Conservation (phyloP, 1,284 basidiomycete genomes). For the Apiotrichum brassicae region DNA sequence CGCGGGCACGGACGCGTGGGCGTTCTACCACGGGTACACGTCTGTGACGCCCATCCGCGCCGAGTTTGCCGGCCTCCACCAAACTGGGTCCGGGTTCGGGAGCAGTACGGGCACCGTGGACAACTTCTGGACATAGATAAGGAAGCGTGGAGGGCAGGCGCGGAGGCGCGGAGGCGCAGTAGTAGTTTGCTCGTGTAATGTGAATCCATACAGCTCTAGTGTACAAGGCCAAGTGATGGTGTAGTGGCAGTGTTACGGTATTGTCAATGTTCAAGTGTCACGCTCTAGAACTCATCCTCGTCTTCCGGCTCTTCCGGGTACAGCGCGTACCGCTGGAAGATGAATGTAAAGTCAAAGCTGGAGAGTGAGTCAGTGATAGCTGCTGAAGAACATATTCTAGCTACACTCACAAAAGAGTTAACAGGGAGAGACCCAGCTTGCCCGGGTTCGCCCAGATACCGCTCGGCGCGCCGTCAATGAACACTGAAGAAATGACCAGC, state of each 20-base stretch:
- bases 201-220: too few species aligned
- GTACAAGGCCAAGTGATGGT: too few species aligned
- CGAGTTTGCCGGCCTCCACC: constrained; percentile 23
- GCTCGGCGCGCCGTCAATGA: constrained; percentile 35
- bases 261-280: background rate
- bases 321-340: constrained; percentile 9
- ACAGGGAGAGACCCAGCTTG: constrained; percentile 38
- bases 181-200: too few species aligned
- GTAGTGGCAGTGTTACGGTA: too few species aligned
- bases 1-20: constrained; percentile 67
- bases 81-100: constrained; percentile 21
- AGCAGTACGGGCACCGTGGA: background rate
- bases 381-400: too few species aligned
- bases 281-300: constrained; percentile 1
- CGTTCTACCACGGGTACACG: constrained; percentile 38
- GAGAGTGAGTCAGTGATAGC: background rate
- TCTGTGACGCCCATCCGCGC: constrained; percentile 37
- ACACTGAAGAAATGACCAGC: constrained; percentile 40
- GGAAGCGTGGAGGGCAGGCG: too few species aligned
- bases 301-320: constrained; percentile 4
- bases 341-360: constrained; percentile 11
- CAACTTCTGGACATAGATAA: background rate
- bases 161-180: too few species aligned
- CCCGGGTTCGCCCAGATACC: constrained; percentile 45
- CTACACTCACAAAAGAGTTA: constrained; percentile 22